Base-by-base conservation (phyloP, 2,329 filamentous ascomycete genomes). In the Eurotiales sp. region DNA sequence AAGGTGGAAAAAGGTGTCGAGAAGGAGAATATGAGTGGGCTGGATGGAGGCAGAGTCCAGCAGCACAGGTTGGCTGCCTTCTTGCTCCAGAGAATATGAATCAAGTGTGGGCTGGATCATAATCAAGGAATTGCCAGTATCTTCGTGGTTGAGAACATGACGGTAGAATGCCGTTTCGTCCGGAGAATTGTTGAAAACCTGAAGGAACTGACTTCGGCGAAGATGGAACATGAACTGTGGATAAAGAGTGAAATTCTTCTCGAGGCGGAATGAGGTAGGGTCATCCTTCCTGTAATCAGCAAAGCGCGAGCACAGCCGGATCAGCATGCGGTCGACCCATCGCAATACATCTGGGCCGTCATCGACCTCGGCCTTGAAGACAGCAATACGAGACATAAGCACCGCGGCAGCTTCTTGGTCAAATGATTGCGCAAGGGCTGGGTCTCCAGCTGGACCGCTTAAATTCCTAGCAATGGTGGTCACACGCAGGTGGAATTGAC, bases 161-260 rank as follows among this genome's bases (percentile, higher is more conserved):
- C 93, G 83, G 69, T 97, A 96, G 73, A 99, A 99, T n/a, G 93
- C 93, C 21, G 93, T 99, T 73, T 99, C 93, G 63, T 99, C 93
- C 7, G 93, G 93, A 0, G 92, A 97, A 72, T 97, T 99, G 78
- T 99, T 99, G 82, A 99, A 99, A 52, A 99, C 91, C 67, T 99
- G 93, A 58, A 99, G 73, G 77, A 99, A 99, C 71, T 97, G 93
- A 72, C 90, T 96, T 71, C 93, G 84, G 61, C 93, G 87, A 55
- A 99, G 81, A 71, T 99, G 93, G 79, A 99, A 99, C 93, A 99
- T 99, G 75, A 99, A 99, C 69, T 99, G 93, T 22, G 93, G 93
- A 66, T 99, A 99, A 14, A 99, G 80, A 0, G 92, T 97, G 67
- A 99, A 99, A 77, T 99, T 99, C 83, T 96, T 96, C 72, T 99